These are phyloP conservation scores for Naganishia randhawae DNA, from an alignment of 768 basidiomycete species.

Conservation along the genomic window DNA sequence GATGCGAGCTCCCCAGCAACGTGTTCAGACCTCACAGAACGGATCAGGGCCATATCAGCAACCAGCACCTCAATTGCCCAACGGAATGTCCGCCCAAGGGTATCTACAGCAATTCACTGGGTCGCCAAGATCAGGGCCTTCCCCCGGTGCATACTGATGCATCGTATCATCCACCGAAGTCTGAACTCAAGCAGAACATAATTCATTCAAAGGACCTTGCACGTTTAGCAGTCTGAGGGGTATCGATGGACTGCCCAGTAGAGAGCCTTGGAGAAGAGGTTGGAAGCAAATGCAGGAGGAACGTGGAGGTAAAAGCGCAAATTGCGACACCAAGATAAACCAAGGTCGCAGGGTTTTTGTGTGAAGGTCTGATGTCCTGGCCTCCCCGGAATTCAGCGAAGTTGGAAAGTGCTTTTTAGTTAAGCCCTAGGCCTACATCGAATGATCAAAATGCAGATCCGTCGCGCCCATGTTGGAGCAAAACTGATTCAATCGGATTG, in stretches of 20 bases:
- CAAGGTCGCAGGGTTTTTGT: background rate
- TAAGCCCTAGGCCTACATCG: background rate
- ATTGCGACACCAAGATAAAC: background rate
- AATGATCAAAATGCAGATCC: background rate
- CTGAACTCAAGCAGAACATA: background rate
- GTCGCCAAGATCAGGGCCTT: background rate
- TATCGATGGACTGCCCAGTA: background rate
- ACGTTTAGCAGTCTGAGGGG: background rate
- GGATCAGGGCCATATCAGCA: slow-evolving; percentile 12
- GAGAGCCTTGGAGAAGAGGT: background rate
- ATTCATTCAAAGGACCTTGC: background rate
- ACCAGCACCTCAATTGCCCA: slow-evolving; percentile 1
- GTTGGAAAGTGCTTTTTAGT: background rate
- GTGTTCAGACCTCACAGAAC: slow-evolving; percentile 16
- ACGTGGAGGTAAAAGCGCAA: background rate
- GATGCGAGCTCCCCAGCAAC: slow-evolving; percentile 27
- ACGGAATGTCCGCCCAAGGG: slow-evolving; percentile 20
- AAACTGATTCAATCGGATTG: background rate
- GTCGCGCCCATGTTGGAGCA: no score
- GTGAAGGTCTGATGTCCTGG: background rate
- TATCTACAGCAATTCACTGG: slow-evolving; percentile 14
- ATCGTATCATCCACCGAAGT: background rate
- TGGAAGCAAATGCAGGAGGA: background rate
- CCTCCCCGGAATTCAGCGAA: background rate
- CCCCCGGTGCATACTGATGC: slow-evolving; percentile 1